Base-by-base conservation (phyloP, 306 rosid species). In the Inga leiocalycina region DNA sequence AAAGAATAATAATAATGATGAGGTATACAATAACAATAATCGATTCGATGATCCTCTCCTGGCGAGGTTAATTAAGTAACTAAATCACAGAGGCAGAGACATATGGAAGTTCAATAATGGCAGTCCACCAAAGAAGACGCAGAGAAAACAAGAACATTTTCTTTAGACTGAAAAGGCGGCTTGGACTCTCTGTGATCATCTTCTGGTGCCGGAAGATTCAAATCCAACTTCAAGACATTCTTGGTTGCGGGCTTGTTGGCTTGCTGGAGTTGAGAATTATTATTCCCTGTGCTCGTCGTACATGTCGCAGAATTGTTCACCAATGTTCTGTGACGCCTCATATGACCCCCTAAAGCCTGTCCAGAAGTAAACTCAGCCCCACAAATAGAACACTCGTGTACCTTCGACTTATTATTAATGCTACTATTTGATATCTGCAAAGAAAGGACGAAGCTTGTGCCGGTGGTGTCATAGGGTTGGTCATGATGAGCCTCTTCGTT, bases 321-420 rank as follows among this genome's bases (percentile, higher is more conserved):
- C 20, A 86, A 75, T 15, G 85, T 75, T 87, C 97, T 89, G 76
- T 95, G 98, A 78, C 97, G 51, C 59, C 98, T 89, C 98, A 95
- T 92, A 65, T 95, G 98, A 45, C 98, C 98, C 32, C 98, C 98
- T 4, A 95, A 87, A 46, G 98, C 98, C 83, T 92, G 98, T 3
- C 97, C 98, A 46, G 98, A 93, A 0, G 88, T 71, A 76, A 95
- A 95, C 27, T 90, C 93, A 19, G 97, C 88, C n/a, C 96, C 91
- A 64, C 98, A 95, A 10, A 95, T 86, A 1, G 94, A 90, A 78
- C 98, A 95, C 85, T 91, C 98, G 3, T 95, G 98, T 83, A 95
- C 88, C 84, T 92, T 95, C 4, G 85, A 4, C 65, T 83, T 93
- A 77, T 69, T 93, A 77, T 69, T 24, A 67, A 8, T 37, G 24